phyloP scores from a whole-genome alignment of 2,329 filamentous ascomycete species.

The Graphiopsis chlorocephala region DNA sequence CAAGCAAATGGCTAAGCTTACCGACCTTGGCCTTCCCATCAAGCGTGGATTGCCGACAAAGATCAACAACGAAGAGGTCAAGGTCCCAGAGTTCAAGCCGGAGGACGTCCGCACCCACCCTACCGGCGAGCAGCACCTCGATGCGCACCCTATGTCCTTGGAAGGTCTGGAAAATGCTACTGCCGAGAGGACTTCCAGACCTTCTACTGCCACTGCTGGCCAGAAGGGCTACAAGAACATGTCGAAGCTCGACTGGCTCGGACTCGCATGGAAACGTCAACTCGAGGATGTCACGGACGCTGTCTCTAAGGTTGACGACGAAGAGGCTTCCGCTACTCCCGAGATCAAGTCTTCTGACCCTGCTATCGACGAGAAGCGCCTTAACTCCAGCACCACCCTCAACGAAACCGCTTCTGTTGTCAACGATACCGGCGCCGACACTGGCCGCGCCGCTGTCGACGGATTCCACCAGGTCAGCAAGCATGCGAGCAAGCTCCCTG shows the following conservation, averaged over 20 bases:
- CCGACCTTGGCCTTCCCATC: constrained; percentile 2
- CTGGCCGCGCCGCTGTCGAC: not conserved
- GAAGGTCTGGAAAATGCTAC: not conserved
- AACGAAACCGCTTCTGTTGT: not conserved
- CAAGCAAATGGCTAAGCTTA: constrained; percentile 8
- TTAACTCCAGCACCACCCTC: not conserved
- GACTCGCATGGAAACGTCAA: not conserved
- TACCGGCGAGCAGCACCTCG: not conserved
- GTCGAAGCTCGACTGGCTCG: not conserved
- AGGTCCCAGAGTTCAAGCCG: not conserved
- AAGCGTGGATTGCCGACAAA: not conserved
- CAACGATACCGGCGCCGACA: not conserved
- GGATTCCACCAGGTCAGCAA: not conserved
- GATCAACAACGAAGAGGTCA: not conserved
- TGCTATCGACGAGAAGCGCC: not conserved
- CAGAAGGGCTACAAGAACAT: not conserved
- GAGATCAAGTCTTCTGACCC: not conserved
- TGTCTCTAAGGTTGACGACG: not conserved
- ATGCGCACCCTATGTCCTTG: not conserved
- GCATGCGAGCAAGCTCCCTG: not conserved
- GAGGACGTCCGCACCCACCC: not conserved
- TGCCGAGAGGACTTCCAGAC: not conserved
- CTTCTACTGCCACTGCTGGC: not conserved
- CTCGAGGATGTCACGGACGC: not conserved
- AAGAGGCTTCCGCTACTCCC: not conserved